phyloP scores from a whole-genome alignment of 805 yeast genomes.

The Candida wancherniae region DNA sequence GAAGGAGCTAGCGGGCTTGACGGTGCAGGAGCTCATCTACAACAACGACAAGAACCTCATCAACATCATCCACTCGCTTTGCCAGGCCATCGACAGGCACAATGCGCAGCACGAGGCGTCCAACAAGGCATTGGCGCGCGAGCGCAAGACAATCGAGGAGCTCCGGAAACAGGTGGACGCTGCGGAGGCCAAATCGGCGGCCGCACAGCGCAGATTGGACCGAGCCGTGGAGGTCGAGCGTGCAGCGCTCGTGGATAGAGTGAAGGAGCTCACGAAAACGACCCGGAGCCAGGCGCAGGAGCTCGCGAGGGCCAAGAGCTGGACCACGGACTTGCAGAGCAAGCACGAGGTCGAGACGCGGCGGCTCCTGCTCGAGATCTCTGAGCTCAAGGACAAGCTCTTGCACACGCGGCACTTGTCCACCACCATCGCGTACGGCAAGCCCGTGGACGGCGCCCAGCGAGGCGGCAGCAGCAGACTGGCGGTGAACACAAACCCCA shows the following conservation, averaged over 20 bases:
- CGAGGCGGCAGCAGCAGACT: too few species aligned
- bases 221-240: constrained; percentile 17
- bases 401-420: constrained; percentile 31
- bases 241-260: constrained; percentile 12
- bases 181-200: constrained; percentile 19
- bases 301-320: constrained; percentile 23
- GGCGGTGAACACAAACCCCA: too few species aligned
- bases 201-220: constrained; percentile 18
- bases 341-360: constrained; percentile 35
- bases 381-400: constrained; percentile 30
- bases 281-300: constrained; percentile 29
- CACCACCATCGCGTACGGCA: constrained; percentile 25
- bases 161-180: constrained; percentile 20
- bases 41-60: constrained; percentile 35
- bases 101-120: constrained; percentile 28
- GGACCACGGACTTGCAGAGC: constrained; percentile 26
- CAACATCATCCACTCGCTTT: constrained; percentile 32
- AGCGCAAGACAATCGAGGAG: constrained; percentile 25
- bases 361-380: constrained; percentile 28
- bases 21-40: constrained; percentile 26
- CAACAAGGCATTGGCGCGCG: constrained; percentile 24
- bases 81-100: constrained; percentile 29
- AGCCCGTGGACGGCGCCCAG: constrained; percentile 16
- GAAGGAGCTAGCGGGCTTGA: constrained; percentile 13
- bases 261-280: constrained; percentile 9